These are phyloP conservation scores for Aspergillus quadrilineatus DNA, from an alignment of 2,329 filamentous ascomycete species.

Conservation along the genomic window DNA sequence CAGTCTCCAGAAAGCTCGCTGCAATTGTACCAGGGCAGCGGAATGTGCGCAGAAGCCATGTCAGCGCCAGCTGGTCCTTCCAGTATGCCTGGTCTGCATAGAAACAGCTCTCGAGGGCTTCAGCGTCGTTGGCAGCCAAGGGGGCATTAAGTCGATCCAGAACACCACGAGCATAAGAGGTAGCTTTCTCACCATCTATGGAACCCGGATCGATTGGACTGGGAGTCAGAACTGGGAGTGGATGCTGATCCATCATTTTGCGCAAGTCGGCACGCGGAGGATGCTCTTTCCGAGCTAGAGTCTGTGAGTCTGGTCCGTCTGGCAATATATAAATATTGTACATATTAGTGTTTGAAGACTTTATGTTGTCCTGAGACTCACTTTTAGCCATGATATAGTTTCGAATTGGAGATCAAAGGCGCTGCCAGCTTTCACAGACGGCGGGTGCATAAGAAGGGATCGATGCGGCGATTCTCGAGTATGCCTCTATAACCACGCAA, in stretches of 20 bases:
- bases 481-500: too few species aligned
- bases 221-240: neutral
- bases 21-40: constrained; percentile 23
- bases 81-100: constrained; percentile 36
- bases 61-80: constrained; percentile 40
- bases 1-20: constrained; percentile 14
- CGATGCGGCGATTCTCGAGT: too few species aligned
- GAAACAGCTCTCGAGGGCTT: constrained; percentile 30
- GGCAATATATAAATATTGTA: neutral
- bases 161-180: neutral
- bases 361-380: too few species aligned
- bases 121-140: constrained; percentile 18
- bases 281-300: neutral
- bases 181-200: neutral
- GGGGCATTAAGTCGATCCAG: constrained; percentile 13
- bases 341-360: too few species aligned
- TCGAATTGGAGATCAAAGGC: too few species aligned
- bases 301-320: too few species aligned
- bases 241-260: neutral
- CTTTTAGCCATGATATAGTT: too few species aligned
- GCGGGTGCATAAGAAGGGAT: too few species aligned
- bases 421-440: too few species aligned
- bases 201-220: neutral
- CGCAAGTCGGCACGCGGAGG: neutral
- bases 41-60: constrained; percentile 41